phyloP scores from a whole-genome alignment of 1,139 yeast species.

The Zygoascus meyerae region DNA sequence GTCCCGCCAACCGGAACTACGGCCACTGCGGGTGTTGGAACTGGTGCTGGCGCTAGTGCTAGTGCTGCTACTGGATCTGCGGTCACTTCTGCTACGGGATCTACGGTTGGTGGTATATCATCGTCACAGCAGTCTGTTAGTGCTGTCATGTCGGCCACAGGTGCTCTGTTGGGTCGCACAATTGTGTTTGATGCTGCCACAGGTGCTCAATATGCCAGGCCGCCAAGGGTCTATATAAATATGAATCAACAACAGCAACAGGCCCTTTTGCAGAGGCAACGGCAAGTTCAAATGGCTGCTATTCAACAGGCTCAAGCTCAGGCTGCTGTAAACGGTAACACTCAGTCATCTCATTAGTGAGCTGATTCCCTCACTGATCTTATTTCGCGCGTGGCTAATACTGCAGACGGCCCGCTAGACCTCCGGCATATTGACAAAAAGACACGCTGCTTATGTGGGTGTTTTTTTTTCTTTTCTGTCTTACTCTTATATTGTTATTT shows the following conservation, averaged over 20 bases:
- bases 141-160: slow-evolving; percentile 32
- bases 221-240: slow-evolving; percentile 29
- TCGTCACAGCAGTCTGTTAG: slow-evolving; percentile 18
- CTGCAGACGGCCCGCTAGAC: no score
- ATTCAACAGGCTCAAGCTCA: slow-evolving; percentile 7
- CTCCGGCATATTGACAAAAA: no score
- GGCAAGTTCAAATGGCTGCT: slow-evolving; percentile 15
- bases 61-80: slow-evolving; percentile 1
- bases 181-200: slow-evolving; percentile 30
- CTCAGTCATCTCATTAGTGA: no score
- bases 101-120: slow-evolving; percentile 1
- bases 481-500: no score
- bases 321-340: no score
- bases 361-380: no score
- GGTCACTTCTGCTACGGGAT: slow-evolving; percentile 3
- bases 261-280: slow-evolving; percentile 13
- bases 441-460: no score
- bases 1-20: neutral
- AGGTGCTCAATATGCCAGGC: slow-evolving; percentile 29
- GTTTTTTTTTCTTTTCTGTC: no score
- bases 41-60: no score
- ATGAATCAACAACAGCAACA: slow-evolving; percentile 21
- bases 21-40: neutral
- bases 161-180: slow-evolving; percentile 33
- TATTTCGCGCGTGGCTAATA: no score